Base-by-base conservation (phyloP, 495 filamentous ascomycete genomes). In the Articulospora tetracladia region DNA sequence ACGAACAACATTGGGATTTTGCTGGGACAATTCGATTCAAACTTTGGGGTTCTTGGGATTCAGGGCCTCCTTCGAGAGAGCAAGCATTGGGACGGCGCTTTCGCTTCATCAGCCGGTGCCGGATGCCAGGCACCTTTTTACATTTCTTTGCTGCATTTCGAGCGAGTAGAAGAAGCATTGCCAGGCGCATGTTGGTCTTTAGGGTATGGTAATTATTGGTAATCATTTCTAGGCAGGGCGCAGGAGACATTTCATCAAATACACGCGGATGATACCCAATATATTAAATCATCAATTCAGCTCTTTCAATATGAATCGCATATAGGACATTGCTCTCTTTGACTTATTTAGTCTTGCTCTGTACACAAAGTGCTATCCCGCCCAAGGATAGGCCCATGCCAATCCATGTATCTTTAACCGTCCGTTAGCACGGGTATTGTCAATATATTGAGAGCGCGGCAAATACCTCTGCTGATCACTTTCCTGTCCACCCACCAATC, bases 401-500 rank as follows among this genome's bases (percentile, higher is more conserved):
- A 64, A 93, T 77, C 90, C 90, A 93, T 1, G 93, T 97, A 74
- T 95, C 89, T 89, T 32, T 59, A 25, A 13, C 39, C 11, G 8
- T 46, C 44, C 34, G 34, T 60, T 36, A 60, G 58, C 26, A 23
- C 15, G 26, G 1, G 13, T 2, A 51, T 17, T 27, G 26, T n/a
- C 25, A 30, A 19, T 53, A 19, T 19, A 53, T 53, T 20, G 47
- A 50, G 30, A 32, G 6, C 41, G 17, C 15, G 22, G n/a, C 8
- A 36, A 8, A 36, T 72, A 88, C 88, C 83, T 77, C 85, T 79
- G 60, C 83, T 86, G 61, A 98, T 94, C 2, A 89, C 87, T 73
- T 97, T 98, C 62, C 81, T 83, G 57, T 97, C 94, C 0, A 92
- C 91, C 79, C 87, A 95, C 93, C 93, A 97, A 66, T 98, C 94